These are phyloP conservation scores for Colletotrichum sp. DNA, from an alignment of 2,329 filamentous ascomycete species.

Conservation along the genomic window DNA sequence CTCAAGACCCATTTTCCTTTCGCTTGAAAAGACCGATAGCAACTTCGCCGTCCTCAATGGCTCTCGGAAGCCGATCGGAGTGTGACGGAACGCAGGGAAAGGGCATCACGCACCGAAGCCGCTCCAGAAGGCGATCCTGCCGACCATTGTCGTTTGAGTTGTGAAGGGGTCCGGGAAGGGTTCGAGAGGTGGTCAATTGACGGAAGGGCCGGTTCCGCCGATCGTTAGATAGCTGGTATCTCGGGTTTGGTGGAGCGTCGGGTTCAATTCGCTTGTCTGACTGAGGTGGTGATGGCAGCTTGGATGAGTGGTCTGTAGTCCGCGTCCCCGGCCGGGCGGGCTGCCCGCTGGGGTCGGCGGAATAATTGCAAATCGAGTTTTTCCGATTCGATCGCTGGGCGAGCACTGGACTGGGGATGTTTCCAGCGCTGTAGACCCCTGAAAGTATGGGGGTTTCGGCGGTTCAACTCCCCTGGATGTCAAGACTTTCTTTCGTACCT, in stretches of 20 bases:
- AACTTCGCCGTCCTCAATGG: not conserved
- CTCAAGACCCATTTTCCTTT: not conserved
- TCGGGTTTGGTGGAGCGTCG: conserved; percentile 1
- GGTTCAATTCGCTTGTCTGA: not conserved
- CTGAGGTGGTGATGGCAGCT: conserved; percentile 16
- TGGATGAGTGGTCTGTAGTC: conserved; percentile 1
- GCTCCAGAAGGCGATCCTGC: conserved; percentile 80
- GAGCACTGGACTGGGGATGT: not conserved
- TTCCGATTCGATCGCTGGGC: conserved; percentile 9
- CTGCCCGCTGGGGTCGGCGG: not conserved
- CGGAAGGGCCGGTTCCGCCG: conserved; percentile 7
- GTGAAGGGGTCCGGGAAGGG: not conserved
- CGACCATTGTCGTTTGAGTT: conserved; percentile 53
- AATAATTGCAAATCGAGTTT: conserved; percentile 22
- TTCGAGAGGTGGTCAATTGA: not conserved
- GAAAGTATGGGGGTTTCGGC: not conserved
- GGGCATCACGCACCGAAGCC: conserved; percentile 78
- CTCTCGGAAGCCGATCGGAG: not conserved
- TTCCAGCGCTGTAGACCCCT: not conserved
- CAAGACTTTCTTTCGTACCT: not conserved
- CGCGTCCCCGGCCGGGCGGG: not conserved
- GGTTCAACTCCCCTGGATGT: not conserved
- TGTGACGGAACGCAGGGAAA: not conserved
- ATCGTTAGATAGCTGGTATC: not conserved
- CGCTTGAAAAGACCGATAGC: conserved; percentile 13